Evolutionary conservation across 345 rosid genomes (phyloP).

Genomic region (Salix exigua): DNA sequence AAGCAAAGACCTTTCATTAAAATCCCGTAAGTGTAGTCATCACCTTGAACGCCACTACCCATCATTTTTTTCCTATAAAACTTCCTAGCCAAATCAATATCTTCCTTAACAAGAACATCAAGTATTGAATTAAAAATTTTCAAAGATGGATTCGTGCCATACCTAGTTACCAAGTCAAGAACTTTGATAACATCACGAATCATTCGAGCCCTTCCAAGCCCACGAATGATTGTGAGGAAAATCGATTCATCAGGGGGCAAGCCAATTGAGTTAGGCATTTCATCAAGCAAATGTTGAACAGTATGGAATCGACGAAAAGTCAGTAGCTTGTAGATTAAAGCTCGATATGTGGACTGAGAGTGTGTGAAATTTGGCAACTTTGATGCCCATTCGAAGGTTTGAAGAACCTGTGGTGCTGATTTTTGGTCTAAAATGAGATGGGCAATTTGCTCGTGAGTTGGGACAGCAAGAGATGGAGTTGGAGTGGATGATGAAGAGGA

Average conservation of each 20-base stretch:
- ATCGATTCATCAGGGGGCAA: constrained; percentile 63
- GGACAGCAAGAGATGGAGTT: constrained; percentile 25
- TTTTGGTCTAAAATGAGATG: constrained; percentile 71
- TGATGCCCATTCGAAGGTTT: constrained; percentile 79
- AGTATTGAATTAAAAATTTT: constrained; percentile 67
- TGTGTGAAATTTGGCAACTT: constrained; percentile 56
- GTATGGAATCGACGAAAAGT: constrained; percentile 54
- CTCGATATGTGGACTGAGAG: constrained; percentile 77
- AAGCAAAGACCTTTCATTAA: constrained; percentile 89
- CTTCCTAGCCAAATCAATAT: constrained; percentile 77
- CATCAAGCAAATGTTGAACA: constrained; percentile 75
- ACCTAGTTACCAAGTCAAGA: constrained; percentile 47
- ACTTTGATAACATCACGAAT: constrained; percentile 48
- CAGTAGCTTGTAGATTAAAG: constrained; percentile 57
- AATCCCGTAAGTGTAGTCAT: constrained; percentile 78
- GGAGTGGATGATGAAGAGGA: constrained; percentile 26
- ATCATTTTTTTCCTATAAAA: constrained; percentile 79
- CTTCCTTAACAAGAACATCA: constrained; percentile 74
- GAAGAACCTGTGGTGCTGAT: constrained; percentile 50
- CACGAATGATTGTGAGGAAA: constrained; percentile 61
- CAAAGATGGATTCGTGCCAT: constrained; percentile 51
- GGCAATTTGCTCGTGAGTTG: constrained; percentile 56
- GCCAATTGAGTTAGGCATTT: constrained; percentile 67
- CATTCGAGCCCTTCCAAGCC: constrained; percentile 62
- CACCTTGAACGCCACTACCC: constrained; percentile 59